phyloP scores from a whole-genome alignment of 2,329 filamentous ascomycete species.

The Penicillium aurantiogriseum region DNA sequence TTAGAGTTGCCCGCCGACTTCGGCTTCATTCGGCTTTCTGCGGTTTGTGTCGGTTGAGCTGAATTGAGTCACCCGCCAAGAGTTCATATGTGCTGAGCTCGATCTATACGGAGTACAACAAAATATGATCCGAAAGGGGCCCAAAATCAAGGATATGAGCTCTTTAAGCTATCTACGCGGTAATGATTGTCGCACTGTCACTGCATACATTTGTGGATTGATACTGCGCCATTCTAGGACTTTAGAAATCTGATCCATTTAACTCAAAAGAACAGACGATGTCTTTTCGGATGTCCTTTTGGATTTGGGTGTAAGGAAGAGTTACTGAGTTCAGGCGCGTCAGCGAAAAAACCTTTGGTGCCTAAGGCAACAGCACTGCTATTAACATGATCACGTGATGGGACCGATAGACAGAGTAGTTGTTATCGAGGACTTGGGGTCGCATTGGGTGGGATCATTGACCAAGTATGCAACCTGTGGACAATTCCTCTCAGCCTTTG shows the following conservation, averaged over 20 bases:
- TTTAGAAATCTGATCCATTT: not conserved
- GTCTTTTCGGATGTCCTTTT: too few relatives aligned
- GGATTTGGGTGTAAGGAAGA: too few relatives aligned
- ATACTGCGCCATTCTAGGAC: not conserved
- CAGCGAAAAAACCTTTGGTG: not conserved
- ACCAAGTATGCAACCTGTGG: not conserved
- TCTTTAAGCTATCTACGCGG: not conserved
- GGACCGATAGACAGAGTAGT: not conserved
- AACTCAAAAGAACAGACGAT: not conserved
- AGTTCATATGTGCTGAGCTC: constrained; percentile 9
- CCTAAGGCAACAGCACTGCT: not conserved
- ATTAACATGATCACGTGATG: not conserved
- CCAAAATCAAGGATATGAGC: too few relatives aligned
- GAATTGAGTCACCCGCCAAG: not conserved
- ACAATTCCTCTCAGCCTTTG: not conserved
- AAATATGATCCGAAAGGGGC: not conserved
- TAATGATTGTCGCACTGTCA: not conserved
- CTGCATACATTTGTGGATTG: not conserved
- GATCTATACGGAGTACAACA: not conserved
- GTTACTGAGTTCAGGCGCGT: not conserved
- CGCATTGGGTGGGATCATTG: not conserved
- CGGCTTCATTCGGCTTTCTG: constrained; percentile 13
- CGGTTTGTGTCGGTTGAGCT: constrained; percentile 5
- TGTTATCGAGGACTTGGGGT: not conserved
- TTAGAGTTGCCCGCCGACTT: constrained; percentile 18